Conservation (phyloP, 352 stramenopile genomes). For the Phytophthora foliorum region DNA sequence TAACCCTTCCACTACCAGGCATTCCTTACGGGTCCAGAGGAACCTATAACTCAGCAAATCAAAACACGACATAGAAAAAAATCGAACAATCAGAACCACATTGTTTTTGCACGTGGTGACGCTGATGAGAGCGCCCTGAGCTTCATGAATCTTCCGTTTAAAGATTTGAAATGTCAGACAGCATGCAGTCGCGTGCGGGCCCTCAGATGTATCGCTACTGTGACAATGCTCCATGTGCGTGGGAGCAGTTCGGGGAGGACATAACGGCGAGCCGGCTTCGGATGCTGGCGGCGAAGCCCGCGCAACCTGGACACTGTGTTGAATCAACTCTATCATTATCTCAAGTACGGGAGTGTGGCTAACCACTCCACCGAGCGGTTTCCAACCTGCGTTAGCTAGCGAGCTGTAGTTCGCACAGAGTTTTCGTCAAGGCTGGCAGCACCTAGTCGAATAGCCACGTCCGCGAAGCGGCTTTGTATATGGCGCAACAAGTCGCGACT, state of each 20-base stretch:
- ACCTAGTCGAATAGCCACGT: constrained; percentile 2
- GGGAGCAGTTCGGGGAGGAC: constrained; percentile 1
- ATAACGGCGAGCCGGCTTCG: neutral
- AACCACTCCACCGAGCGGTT: neutral
- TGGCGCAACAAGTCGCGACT: constrained; percentile 1
- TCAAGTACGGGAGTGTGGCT: neutral
- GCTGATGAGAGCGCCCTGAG: neutral
- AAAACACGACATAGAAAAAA: no score
- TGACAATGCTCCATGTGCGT: constrained; percentile 6
- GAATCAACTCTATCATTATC: neutral
- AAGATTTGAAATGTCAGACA: neutral
- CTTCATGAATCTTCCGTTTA: neutral
- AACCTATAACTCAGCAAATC: no score
- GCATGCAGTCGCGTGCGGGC: neutral
- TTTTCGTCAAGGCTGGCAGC: constrained; percentile 8
- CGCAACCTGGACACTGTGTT: neutral
- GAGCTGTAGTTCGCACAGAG: constrained; percentile 4
- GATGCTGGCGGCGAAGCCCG: neutral
- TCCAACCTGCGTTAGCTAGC: neutral
- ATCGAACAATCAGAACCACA: no score
- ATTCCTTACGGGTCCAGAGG: no score
- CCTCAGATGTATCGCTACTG: constrained; percentile 3
- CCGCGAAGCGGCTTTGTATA: constrained; percentile 5
- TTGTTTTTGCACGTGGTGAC: no score
- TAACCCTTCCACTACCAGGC: no score